Base-by-base conservation (phyloP, 192 early-diverging fungal genomes). In the Umbelopsis sp. region DNA sequence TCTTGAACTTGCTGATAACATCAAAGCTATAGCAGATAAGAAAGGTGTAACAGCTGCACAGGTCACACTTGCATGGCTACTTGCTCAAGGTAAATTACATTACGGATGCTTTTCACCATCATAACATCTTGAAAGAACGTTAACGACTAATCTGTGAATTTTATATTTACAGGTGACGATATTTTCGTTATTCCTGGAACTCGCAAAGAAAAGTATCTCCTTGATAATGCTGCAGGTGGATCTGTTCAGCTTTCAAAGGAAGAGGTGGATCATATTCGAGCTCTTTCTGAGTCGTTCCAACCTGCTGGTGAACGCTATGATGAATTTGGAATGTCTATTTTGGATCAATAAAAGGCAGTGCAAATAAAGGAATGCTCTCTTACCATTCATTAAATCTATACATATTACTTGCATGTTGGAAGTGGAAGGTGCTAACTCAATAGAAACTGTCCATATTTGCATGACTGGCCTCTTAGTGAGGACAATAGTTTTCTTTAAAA, bases 171-270 rank as follows among this genome's bases (percentile, higher is more conserved):
- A 50, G 45, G 66, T 7, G 29, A 47, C 17, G 70, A 76, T n/a
- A 73, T 88, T 41, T 72, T 88, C 76, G 81, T 80, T n/a, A 87
- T 87, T 71, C 86, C 87, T 2, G 89, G 87, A 20, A 88, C 89
- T 24, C 86, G 76, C 59, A 70, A 75, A 38, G 73, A 77, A 21
- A 79, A 83, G 53, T 80, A 83, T 52, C 74, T 86, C 3, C 71
- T 82, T 20, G 74, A 80, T 36, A 83, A 78, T 53, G 20, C 76
- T 32, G 62, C 45, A 45, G 73, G 80, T 53, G 74, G 74, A 0
- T 53, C 77, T 9, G 53, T 86, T 34, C 54, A 67, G 14, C 71
- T 82, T 36, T 73, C 72, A 5, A 45, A 73, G 2, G 74, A 81
- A 5, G 82, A 83, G 8, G 38, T 80, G 4, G 45, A 25, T 20